A percentile compares a stretch with the other conserved stretches of the same genome.
Conservation (phyloP, 2,329 filamentous ascomycete genomes). For the Aspergillus melleus region DNA sequence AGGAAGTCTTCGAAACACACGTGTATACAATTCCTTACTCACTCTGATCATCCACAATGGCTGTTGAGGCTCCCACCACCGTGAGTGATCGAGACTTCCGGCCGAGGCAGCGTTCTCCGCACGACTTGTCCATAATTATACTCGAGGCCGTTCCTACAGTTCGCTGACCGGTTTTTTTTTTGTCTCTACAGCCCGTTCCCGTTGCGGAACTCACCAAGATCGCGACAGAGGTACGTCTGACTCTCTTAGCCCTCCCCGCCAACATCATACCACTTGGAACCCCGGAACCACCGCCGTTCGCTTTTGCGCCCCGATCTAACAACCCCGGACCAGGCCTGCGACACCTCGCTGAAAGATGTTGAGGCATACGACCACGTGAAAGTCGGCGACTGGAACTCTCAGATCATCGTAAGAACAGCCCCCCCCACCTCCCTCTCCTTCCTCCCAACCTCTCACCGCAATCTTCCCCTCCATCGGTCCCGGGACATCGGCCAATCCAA, state of each 20-base stretch:
- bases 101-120: slow-evolving; percentile 4
- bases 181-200: slow-evolving; percentile 64
- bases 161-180: slow-evolving; percentile 6
- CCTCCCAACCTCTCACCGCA: too few species aligned
- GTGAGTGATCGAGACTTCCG: slow-evolving; percentile 21
- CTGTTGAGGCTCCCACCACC: slow-evolving; percentile 30
- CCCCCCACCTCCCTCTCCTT: background rate
- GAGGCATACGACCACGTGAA: slow-evolving; percentile 84
- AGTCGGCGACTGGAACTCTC: slow-evolving; percentile 85
- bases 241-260: background rate
- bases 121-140: slow-evolving; percentile 5
- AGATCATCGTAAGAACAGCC: slow-evolving; percentile 73
- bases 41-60: slow-evolving; percentile 28
- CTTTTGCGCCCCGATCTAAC: slow-evolving; percentile 8
- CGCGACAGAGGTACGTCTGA: slow-evolving; percentile 69
- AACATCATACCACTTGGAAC: background rate
- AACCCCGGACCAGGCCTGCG: slow-evolving; percentile 69
- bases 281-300: slow-evolving; percentile 4
- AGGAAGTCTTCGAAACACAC: background rate
- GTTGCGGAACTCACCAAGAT: slow-evolving; percentile 80
- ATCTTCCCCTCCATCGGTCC: background rate
- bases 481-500: background rate
- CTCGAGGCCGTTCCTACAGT: background rate
- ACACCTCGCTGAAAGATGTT: slow-evolving; percentile 69
- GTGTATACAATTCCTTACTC: background rate